A percentile compares a stretch with the other conserved stretches of the same genome.
These are phyloP conservation scores for Flaveria ramosissima DNA, from an alignment of 129 eudicot species.

Conservation along the genomic window DNA sequence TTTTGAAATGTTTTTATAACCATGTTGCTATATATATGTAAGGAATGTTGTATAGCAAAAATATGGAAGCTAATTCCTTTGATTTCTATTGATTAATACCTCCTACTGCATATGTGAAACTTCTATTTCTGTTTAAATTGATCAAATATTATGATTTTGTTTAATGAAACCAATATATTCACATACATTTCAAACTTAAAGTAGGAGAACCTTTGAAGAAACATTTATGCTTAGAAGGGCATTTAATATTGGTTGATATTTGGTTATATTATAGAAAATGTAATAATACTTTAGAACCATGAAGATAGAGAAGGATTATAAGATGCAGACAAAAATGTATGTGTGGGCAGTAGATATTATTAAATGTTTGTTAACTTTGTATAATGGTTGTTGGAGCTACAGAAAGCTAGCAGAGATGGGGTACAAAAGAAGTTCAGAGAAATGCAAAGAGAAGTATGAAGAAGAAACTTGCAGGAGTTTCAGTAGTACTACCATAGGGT, in stretches of 20 bases:
- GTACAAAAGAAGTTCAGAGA: slow-evolving; percentile 67
- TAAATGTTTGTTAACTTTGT: slow-evolving; percentile 9
- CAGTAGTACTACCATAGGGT: slow-evolving; percentile 40
- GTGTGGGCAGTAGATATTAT: not conserved
- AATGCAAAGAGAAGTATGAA: slow-evolving; percentile 81
- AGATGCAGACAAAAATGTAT: not conserved
- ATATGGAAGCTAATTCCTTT: too few species aligned
- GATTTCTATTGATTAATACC: too few species aligned
- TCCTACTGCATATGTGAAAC: too few species aligned
- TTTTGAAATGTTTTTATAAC: not conserved
- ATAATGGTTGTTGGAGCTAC: slow-evolving; percentile 37
- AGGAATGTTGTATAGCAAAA: too few species aligned
- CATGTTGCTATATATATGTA: too few species aligned
- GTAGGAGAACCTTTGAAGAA: too few species aligned
- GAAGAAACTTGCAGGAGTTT: slow-evolving; percentile 66
- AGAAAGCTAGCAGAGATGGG: slow-evolving; percentile 86
- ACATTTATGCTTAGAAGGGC: too few species aligned
- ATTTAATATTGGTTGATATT: too few species aligned
- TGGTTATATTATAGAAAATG: not conserved
- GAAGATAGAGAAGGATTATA: not conserved
- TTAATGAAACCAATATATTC: too few species aligned
- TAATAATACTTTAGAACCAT: not conserved
- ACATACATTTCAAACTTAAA: too few species aligned
- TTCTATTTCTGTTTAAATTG: too few species aligned
- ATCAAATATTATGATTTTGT: too few species aligned